Evolutionary conservation across 2,329 filamentous ascomycete genomes (phyloP), one percentile per base, ranked within the genome.

Genomic region (Graphilbum sp.): DNA sequence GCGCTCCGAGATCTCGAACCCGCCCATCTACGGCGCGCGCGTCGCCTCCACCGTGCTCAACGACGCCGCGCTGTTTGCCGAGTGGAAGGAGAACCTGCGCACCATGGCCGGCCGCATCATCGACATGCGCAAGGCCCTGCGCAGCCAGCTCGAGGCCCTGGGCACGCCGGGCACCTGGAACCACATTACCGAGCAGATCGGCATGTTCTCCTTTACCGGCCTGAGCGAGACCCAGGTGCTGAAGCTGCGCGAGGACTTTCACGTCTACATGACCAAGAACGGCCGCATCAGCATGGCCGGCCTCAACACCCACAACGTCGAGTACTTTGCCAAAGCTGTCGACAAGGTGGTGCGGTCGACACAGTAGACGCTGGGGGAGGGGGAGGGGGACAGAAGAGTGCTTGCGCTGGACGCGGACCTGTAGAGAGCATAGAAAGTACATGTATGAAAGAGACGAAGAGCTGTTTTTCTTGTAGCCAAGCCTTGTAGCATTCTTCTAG

Each of bases 251-350:
- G 66, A 74, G 43, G 72, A 82, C 36, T 72, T 67, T 42, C 83
- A 90, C 57, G 68, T 90, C 38, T 90, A 90, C 63, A 87, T 88
- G 73, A 96, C 88, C 47, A 95, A 95, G 73, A 98, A 98, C 54
- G 90, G 90, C 18, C 80, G 90, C 35, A 94, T 96, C 60, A 92
- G 83, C 55, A 96, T 98, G 88, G 90, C 90, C 5, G 90, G 90
- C n/a, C 63, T 96, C 47, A 96, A 96, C 60, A 81, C 83, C 20
- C 64, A 78, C 52, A 98, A 96, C 55, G 69, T 96, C 42, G 85
- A 94, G 39, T 94, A 95, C 62, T 82, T 96, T 52, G 90, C 87
- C 35, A 77, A 81, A 58, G 85, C 88, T 1, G 73, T 96, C 12
- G 80, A 95, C 55, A 80, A 79, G 58, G 82, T 88, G 24, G 84